Percentiles rank a stretch among this genome's conserved stretches.
phyloP scores from a whole-genome alignment of 2,329 filamentous ascomycete genomes.

The Drechslera avenae region DNA sequence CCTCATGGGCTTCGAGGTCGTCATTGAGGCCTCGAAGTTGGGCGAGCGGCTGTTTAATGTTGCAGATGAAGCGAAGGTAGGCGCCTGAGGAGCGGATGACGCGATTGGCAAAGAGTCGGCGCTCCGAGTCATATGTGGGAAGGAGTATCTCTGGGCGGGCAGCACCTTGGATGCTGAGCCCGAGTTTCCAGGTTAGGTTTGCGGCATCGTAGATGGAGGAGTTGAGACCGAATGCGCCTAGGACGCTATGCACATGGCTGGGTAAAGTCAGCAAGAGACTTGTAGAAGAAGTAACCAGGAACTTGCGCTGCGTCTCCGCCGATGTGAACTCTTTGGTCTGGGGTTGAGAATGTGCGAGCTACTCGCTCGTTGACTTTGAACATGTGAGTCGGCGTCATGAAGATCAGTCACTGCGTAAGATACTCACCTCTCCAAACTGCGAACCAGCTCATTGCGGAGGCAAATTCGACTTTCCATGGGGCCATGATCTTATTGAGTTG shows the following conservation, averaged over 20 bases:
- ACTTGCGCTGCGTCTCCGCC: conserved; percentile 23
- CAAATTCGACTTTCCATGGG: conserved; percentile 43
- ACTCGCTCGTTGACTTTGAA: conserved; percentile 41
- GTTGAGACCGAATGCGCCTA: conserved; percentile 48
- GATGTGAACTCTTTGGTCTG: conserved; percentile 39
- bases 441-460: conserved; percentile 42
- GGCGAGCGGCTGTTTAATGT: not conserved
- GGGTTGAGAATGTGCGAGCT: conserved; percentile 38
- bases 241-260: conserved; percentile 38
- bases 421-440: conserved; percentile 35
- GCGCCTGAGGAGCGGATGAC: conserved; percentile 29
- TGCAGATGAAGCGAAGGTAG: conserved; percentile 19
- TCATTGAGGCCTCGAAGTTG: not conserved
- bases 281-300: too few relatives aligned
- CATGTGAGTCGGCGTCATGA: not conserved
- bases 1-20: not conserved
- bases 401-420: too few relatives aligned
- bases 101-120: conserved; percentile 26
- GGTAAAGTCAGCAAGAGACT: too few relatives aligned
- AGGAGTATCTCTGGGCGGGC: conserved; percentile 12
- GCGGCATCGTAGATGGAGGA: conserved; percentile 45
- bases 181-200: conserved; percentile 48
- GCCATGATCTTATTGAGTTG: conserved; percentile 45
- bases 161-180: conserved; percentile 23
- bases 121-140: conserved; percentile 22